Evolutionary conservation across 2,329 filamentous ascomycete genomes (phyloP).

Genomic region (Apiospora arundinis): DNA sequence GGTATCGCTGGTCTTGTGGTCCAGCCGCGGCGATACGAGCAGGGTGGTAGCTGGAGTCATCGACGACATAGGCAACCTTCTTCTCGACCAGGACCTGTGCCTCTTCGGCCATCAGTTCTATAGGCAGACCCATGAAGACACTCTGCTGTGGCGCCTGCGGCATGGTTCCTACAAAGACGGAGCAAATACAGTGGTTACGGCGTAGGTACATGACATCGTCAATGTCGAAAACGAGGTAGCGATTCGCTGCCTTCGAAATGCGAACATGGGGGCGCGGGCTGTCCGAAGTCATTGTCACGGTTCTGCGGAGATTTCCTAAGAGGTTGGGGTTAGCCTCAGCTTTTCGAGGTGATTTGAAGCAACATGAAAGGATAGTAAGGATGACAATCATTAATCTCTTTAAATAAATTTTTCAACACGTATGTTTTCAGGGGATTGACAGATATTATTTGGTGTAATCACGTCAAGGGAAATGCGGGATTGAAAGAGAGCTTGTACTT

Average conservation of each 20-base stretch:
- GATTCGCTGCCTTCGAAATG: slow-evolving; percentile 80
- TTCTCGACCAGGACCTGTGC: slow-evolving; percentile 80
- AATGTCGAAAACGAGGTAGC: slow-evolving; percentile 90
- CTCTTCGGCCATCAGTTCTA: slow-evolving; percentile 92
- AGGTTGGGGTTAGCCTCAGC: neutral
- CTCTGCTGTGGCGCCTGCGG: slow-evolving; percentile 96
- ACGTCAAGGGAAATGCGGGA: slow-evolving; percentile 46
- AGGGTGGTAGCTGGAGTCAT: slow-evolving; percentile 77
- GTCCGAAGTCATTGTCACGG: slow-evolving; percentile 12
- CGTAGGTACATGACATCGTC: slow-evolving; percentile 80
- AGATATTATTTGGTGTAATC: slow-evolving; percentile 74
- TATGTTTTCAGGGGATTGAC: slow-evolving; percentile 80
- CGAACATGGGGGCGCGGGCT: slow-evolving; percentile 58
- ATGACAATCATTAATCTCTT: slow-evolving; percentile 47
- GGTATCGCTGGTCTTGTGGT: slow-evolving; percentile 56
- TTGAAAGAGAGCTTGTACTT: slow-evolving; percentile 28
- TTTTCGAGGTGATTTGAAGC: slow-evolving; percentile 6
- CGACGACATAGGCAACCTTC: slow-evolving; percentile 78
- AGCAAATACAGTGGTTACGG: slow-evolving; percentile 81
- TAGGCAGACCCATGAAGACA: slow-evolving; percentile 85
- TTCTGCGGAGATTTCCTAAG: slow-evolving; percentile 1
- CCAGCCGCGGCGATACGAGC: slow-evolving; percentile 65
- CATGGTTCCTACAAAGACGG: slow-evolving; percentile 84
- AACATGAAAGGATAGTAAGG: slow-evolving; percentile 21
- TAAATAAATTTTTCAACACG: slow-evolving; percentile 58